Evolutionary conservation across 805 yeast genomes (phyloP), one percentile per base, ranked within the genome.

Genomic region (Kregervanrija fluxuum): DNA sequence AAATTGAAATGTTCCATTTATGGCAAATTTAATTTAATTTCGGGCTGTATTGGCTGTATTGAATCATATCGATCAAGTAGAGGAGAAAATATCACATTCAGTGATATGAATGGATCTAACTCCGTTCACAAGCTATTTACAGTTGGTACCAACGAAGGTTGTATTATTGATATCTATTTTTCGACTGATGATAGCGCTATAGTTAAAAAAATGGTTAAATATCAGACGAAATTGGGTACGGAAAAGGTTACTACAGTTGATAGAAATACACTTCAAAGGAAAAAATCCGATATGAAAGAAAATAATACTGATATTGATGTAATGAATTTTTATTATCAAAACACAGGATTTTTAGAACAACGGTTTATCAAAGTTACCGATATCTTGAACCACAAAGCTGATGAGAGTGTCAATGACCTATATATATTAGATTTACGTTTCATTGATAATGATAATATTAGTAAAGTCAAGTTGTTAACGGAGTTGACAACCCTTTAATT

Each of bases 131-230:
- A 31, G 14, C 9, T 51, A 4, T 50, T 50, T 33, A 16, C 31
- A 1, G 33, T 51, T 42, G 56, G 57, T 16, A 51, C 57, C 6
- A 42, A 38, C 5, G 42, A 49, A 11, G 57, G 57, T 9, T 17
- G 35, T 4, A 14, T 53, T 11, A 15, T 53, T 11, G 32, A 35
- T 11, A 30, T 48, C 11, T 42, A 9, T 33, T 28, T 34, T 12
- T n/a, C 33, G 14, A 36, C 32, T 30, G 34, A 33, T 10, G 22
- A 31, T 32, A 14, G 16, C 33, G 10, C 30, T 15, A 35, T 13
- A 30, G 33, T 31, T 5, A 14, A 10, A 36, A 41, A 35, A 31
- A 11, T 33, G 11, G 16, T 12, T 13, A 42, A 33, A 11, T n/a
- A 30, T 13, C 41, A 37, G 30, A 36, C 16, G 30, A 28, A 10